Conservation (phyloP, 1,284 basidiomycete genomes). For the Trichosporon sp. region DNA sequence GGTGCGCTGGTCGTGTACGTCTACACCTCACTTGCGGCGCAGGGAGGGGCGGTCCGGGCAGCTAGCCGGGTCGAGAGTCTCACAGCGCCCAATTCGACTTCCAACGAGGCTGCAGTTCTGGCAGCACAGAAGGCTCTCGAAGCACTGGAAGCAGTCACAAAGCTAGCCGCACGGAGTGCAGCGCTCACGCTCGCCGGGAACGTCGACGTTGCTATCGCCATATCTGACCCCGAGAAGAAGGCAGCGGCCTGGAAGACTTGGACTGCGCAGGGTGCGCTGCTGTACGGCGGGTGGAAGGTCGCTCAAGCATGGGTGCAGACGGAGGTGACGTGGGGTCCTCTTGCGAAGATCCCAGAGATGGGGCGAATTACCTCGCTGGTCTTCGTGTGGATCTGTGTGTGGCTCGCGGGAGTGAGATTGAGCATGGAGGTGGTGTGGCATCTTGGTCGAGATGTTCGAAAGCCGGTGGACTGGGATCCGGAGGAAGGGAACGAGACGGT, state of each 20-base stretch:
- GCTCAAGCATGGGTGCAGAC: background rate
- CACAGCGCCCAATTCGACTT: background rate
- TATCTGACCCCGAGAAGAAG: background rate
- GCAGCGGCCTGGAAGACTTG: background rate
- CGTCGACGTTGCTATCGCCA: background rate
- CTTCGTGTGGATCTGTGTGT: background rate
- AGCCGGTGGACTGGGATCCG: background rate
- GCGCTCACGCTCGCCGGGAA: background rate
- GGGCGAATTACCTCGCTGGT: background rate
- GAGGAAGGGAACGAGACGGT: background rate
- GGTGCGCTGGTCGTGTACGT: background rate
- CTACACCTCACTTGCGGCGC: background rate
- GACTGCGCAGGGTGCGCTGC: background rate
- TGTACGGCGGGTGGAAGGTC: background rate
- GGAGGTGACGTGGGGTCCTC: background rate
- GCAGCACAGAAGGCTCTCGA: background rate
- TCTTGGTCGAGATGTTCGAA: background rate
- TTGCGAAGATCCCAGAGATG: background rate
- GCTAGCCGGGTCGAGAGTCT: background rate
- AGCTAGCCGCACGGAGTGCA: background rate
- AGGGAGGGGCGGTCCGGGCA: background rate
- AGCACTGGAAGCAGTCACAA: background rate
- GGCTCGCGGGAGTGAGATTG: background rate
- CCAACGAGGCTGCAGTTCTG: background rate
- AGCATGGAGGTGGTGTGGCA: background rate